phyloP scores from a whole-genome alignment of 257 asterid genomes.

The Solanum pinnatisectum region DNA sequence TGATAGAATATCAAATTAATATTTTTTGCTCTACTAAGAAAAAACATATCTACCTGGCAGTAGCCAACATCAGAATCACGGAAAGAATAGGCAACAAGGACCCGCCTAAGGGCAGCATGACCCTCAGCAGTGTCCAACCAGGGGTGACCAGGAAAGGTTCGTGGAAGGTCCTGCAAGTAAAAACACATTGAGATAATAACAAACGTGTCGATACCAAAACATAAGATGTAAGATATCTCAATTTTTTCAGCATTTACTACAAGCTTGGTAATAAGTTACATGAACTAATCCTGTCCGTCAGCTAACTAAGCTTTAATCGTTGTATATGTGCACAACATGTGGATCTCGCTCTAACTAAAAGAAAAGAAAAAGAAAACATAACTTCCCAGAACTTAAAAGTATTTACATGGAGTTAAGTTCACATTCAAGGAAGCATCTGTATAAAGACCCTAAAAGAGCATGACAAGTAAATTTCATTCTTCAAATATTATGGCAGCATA shows the following conservation, averaged over 20 bases:
- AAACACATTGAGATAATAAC: not conserved
- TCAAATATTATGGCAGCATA: not conserved
- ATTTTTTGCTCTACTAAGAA: not conserved
- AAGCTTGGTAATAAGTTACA: not conserved
- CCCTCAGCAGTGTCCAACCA: constrained; percentile 94
- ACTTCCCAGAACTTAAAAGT: not conserved
- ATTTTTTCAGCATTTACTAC: not conserved
- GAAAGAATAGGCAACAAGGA: constrained; percentile 92
- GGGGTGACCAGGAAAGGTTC: constrained; percentile 97
- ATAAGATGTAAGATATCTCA: not conserved
- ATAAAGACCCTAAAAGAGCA: not conserved
- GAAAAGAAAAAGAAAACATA: not conserved
- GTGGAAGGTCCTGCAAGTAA: constrained; percentile 75
- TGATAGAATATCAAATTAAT: not conserved
- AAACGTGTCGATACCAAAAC: not conserved
- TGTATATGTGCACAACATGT: not conserved
- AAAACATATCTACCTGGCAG: constrained; percentile 60
- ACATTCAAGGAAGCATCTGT: not conserved
- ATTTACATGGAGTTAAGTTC: not conserved
- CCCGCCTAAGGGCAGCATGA: constrained; percentile 91
- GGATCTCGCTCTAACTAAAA: not conserved
- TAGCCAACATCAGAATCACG: constrained; percentile 99
- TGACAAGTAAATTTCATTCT: not conserved
- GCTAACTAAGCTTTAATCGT: not conserved
- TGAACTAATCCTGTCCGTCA: not conserved